phyloP scores from a whole-genome alignment of 495 filamentous ascomycete genomes.

The Penicillium verhagenii region DNA sequence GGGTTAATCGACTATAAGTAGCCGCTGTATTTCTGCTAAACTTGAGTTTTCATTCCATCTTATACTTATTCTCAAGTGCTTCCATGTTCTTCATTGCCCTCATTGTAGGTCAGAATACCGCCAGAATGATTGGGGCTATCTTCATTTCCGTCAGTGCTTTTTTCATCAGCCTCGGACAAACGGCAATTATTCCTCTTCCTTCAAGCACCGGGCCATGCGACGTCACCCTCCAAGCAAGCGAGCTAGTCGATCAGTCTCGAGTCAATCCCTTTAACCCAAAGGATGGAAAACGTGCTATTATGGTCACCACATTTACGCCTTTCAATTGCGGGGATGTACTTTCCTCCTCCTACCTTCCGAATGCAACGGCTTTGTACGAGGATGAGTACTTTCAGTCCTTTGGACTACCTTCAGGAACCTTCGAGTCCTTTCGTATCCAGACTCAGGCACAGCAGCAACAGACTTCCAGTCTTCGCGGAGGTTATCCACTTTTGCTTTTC shows the following conservation, averaged over 20 bases:
- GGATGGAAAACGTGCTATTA: conserved; percentile 25
- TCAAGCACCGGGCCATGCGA: conserved; percentile 21
- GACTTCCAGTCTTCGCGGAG: conserved; percentile 1
- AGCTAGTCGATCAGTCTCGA: conserved; percentile 32
- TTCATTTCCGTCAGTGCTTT: not conserved
- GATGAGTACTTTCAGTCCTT: conserved; percentile 20
- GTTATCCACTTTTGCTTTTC: conserved; percentile 36
- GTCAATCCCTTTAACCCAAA: conserved; percentile 33
- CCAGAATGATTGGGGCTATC: not conserved
- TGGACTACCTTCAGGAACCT: conserved; percentile 4
- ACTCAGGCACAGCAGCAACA: conserved; percentile 4
- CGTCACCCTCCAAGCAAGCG: conserved; percentile 16
- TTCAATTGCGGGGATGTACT: conserved; percentile 7
- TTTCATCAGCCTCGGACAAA: conserved; percentile 3
- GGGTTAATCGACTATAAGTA: too few species aligned
- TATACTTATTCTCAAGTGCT: too few species aligned
- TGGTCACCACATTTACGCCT: conserved; percentile 38
- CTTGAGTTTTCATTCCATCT: too few species aligned
- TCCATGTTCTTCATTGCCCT: too few species aligned
- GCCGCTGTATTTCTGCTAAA: too few species aligned
- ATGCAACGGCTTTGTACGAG: conserved; percentile 11
- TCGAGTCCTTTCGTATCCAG: conserved; percentile 6
- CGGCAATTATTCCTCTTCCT: conserved; percentile 3
- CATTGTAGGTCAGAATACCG: not conserved
- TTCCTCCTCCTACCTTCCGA: conserved; percentile 12